phyloP scores from a whole-genome alignment of 345 rosid species.

The Stellera chamaejasme region DNA sequence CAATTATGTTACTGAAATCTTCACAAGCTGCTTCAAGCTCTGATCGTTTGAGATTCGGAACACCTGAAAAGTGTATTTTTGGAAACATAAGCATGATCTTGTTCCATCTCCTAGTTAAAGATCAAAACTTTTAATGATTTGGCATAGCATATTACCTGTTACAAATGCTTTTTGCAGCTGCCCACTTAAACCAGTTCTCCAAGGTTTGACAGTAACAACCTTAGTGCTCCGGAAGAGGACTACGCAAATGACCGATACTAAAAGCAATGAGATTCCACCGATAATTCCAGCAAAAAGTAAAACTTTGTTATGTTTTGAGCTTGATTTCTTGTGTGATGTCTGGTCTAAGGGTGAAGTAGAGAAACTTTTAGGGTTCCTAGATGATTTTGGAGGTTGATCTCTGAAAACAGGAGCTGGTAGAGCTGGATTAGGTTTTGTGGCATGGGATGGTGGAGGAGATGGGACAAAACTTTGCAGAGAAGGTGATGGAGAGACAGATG shows the following conservation, averaged over 20 bases:
- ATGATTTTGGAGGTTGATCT: constrained; percentile 17
- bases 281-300: constrained; percentile 25
- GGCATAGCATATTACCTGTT: constrained; percentile 38
- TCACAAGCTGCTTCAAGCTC: constrained; percentile 94
- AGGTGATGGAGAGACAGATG: constrained; percentile 24
- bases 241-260: constrained; percentile 27
- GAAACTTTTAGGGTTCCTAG: constrained; percentile 10
- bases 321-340: constrained; percentile 10
- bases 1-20: constrained; percentile 93
- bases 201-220: constrained; percentile 77
- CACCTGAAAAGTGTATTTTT: constrained; percentile 40
- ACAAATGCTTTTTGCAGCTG: constrained; percentile 78
- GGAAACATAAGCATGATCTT: constrained; percentile 2
- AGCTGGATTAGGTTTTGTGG: constrained; percentile 19
- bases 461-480: constrained; percentile 26
- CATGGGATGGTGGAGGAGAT: constrained; percentile 22
- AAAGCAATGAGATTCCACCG: constrained; percentile 35
- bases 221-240: constrained; percentile 43
- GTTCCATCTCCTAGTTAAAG: too few relatives aligned
- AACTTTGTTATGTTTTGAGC: constrained; percentile 22
- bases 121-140: not conserved
- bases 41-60: constrained; percentile 66
- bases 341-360: constrained; percentile 28
- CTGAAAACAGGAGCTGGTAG: constrained; percentile 9
- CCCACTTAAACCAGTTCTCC: constrained; percentile 85